Percentiles rank a stretch among this genome's conserved stretches.
These are phyloP conservation scores for Pyracantha coccinea DNA, from an alignment of 331 rosid species.

Conservation along the genomic window DNA sequence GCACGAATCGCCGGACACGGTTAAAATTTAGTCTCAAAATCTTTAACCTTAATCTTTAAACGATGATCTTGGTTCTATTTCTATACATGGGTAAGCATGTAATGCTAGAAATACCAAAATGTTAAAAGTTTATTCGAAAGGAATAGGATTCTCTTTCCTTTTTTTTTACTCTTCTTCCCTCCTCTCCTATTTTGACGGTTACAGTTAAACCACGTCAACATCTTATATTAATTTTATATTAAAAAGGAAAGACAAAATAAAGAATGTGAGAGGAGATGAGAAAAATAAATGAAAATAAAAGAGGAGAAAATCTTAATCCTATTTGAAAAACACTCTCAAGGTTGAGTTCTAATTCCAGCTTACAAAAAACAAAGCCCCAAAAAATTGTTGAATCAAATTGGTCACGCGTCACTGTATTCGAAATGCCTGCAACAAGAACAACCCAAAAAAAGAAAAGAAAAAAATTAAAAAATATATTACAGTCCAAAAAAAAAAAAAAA, in stretches of 20 bases:
- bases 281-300: too few species aligned
- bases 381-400: not conserved
- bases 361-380: not conserved
- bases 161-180: too few species aligned
- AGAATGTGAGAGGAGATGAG: too few species aligned
- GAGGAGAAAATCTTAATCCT: too few species aligned
- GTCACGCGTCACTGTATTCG: constrained; percentile 3
- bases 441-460: not conserved
- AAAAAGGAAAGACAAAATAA: too few species aligned
- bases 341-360: not conserved
- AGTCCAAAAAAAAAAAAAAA: not conserved
- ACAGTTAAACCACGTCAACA: too few species aligned
- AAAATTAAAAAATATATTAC: not conserved
- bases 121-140: not conserved
- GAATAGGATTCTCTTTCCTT: too few species aligned
- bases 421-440: not conserved
- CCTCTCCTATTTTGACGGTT: too few species aligned
- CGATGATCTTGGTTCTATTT: not conserved
- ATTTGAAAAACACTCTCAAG: not conserved
- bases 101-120: not conserved
- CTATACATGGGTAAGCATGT: not conserved
- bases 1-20: too few species aligned
- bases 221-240: too few species aligned
- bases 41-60: not conserved
- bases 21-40: not conserved